A percentile compares a stretch with the other conserved stretches of the same genome.
phyloP scores from a whole-genome alignment of 805 yeast species.

The Kuraishia floccosa region DNA sequence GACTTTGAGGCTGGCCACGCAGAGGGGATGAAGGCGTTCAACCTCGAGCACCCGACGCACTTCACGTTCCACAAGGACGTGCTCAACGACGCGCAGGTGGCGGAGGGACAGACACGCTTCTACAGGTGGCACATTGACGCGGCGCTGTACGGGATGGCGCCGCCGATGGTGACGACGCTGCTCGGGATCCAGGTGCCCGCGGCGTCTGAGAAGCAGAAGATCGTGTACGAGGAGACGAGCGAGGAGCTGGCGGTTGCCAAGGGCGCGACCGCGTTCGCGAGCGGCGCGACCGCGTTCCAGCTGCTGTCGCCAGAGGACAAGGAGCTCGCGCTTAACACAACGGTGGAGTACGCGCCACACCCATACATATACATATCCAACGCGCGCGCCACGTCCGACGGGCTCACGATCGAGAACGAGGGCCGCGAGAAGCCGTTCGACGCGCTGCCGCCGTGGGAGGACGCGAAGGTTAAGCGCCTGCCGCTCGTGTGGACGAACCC shows the following conservation, averaged over 20 bases:
- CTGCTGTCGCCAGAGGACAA: constrained; percentile 58
- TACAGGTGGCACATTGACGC: constrained; percentile 95
- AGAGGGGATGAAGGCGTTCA: constrained; percentile 17
- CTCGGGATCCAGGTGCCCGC: constrained; percentile 77
- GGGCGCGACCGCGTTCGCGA: constrained; percentile 85
- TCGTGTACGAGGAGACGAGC: constrained; percentile 56
- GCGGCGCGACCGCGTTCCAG: constrained; percentile 74
- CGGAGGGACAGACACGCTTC: constrained; percentile 58
- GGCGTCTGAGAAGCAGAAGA: constrained; percentile 45
- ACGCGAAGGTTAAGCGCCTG: constrained; percentile 58
- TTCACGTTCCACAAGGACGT: constrained; percentile 64
- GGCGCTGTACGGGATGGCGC: constrained; percentile 76
- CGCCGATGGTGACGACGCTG: constrained; percentile 79
- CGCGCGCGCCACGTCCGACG: constrained; percentile 77
- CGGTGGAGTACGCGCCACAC: constrained; percentile 84
- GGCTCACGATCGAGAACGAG: constrained; percentile 76
- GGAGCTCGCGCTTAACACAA: constrained; percentile 63
- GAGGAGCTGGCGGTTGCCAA: constrained; percentile 59
- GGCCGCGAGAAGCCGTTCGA: constrained; percentile 58
- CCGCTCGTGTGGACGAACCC: constrained; percentile 94
- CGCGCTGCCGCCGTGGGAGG: constrained; percentile 78
- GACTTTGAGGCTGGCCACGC: constrained; percentile 47
- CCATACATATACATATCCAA: constrained; percentile 80
- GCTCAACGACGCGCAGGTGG: constrained; percentile 53
- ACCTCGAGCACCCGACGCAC: constrained; percentile 77